Base-by-base conservation (phyloP, 495 filamentous ascomycete genomes). In the Friedmanniomyces endolithicus region DNA sequence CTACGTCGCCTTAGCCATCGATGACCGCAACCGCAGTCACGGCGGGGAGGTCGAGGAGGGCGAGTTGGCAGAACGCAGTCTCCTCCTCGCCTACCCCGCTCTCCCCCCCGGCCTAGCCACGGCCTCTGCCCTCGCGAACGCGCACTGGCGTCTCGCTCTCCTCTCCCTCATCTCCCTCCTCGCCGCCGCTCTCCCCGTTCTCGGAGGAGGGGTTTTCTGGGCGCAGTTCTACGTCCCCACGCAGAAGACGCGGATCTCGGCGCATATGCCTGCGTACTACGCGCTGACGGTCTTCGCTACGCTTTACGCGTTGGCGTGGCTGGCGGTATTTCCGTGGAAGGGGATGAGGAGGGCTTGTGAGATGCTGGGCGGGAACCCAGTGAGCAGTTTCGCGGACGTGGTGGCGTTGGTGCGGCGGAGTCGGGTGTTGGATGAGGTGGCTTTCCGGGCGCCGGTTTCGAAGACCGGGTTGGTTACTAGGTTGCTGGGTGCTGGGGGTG, bases 181-280 rank as follows among this genome's bases (percentile, higher is more conserved):
- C 16, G 83, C 83, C 35, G 64, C 80, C 39, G 72, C 82, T 3
- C 66, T 95, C 31, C 88, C 89, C 11, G 74, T 90, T 52, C 74
- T 94, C 17, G 81, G 77, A 0, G 88, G 88, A 19, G 89, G 87
- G 9, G 67, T 85, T 25, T 94, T 95, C 70, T 83, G 89, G 70
- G 83, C 88, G 0, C 77, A 92, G 50, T 88, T 79, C 55, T 76
- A 78, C 41, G 69, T 74, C 9, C 56, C 69, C 11, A 56, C 67
- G 8, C 65, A 77, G 34, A 64, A 71, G 9, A 75, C 87, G 44
- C 80, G 80, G 53, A 84, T 94, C 64, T 79, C 78, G 40, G 78
- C 87, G 8, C 76, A 83, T 40, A 72, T 85, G 59, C 75, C 85
- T 0, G 83, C 77, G 22, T 90, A 78, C 64, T 78, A 82, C 58